Evolutionary conservation across 345 rosid species (phyloP).

Genomic region (Moricandia moricandioides): DNA sequence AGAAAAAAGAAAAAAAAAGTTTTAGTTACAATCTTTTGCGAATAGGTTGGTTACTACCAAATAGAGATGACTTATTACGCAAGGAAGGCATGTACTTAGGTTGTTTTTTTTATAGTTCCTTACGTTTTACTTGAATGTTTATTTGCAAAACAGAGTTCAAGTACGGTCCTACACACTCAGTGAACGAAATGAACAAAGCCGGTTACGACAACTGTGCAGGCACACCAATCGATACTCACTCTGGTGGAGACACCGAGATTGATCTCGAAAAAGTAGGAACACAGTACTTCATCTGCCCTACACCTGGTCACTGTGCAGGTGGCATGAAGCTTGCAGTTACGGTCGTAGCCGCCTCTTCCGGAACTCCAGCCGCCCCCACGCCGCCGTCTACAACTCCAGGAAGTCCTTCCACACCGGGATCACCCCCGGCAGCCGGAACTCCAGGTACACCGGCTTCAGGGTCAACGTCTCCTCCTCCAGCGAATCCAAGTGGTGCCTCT

Average conservation of each 20-base stretch:
- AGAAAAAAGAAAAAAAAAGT: too few species aligned
- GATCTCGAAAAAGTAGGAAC: conserved; percentile 4
- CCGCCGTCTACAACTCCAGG: conserved; percentile 6
- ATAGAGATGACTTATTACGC: neutral
- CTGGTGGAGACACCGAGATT: conserved; percentile 14
- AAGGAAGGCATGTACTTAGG: neutral
- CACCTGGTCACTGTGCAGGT: neutral
- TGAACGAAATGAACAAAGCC: conserved; percentile 26
- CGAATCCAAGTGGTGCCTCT: conserved; percentile 22
- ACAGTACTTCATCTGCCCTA: conserved; percentile 21
- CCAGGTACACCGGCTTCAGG: conserved; percentile 27
- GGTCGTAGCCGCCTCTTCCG: conserved; percentile 21
- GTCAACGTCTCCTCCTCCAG: conserved; percentile 36
- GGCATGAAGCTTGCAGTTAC: conserved; percentile 39
- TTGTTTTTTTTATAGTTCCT: neutral
- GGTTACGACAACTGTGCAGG: conserved; percentile 28
- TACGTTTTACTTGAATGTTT: neutral
- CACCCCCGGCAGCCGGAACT: conserved; percentile 19
- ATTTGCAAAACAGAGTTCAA: conserved; percentile 26
- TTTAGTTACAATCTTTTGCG: neutral
- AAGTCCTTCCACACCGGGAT: conserved; percentile 18
- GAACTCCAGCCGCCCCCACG: conserved; percentile 17
- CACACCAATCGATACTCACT: neutral
- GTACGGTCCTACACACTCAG: conserved; percentile 22
- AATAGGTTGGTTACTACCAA: neutral